phyloP scores from a whole-genome alignment of 306 rosid species.

The Castanea crenata region DNA sequence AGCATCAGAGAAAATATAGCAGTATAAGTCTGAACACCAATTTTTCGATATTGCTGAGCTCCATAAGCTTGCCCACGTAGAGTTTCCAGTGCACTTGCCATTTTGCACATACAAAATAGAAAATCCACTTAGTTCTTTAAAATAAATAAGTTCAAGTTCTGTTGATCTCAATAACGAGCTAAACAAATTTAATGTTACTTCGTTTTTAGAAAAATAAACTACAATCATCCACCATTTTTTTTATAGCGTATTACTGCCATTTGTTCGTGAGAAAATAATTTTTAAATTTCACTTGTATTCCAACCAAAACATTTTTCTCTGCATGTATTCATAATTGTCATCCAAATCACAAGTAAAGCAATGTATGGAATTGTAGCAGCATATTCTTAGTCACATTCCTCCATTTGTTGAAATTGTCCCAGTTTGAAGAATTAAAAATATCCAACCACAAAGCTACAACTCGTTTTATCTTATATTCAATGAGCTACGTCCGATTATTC shows the following conservation, averaged over 20 bases:
- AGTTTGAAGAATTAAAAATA: no score
- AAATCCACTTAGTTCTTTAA: not conserved
- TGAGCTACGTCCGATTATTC: no score
- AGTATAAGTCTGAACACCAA: constrained; percentile 52
- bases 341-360: not conserved
- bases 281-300: not conserved
- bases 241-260: not conserved
- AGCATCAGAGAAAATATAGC: constrained; percentile 56
- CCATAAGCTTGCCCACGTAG: constrained; percentile 62
- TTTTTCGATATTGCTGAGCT: constrained; percentile 44
- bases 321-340: not conserved
- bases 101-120: not conserved
- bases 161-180: not conserved
- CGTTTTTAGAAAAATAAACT: not conserved
- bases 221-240: not conserved
- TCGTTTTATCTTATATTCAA: no score
- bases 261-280: not conserved
- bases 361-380: not conserved
- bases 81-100: constrained; percentile 61
- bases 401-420: not conserved
- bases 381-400: not conserved
- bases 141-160: not conserved
- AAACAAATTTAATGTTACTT: not conserved
- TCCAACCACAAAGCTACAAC: no score
- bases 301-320: not conserved